A percentile compares a stretch with the other conserved stretches of the same genome.
These are phyloP conservation scores for Hypoxylon sp. DNA, from an alignment of 2,329 filamentous ascomycete genomes.

Conservation along the genomic window DNA sequence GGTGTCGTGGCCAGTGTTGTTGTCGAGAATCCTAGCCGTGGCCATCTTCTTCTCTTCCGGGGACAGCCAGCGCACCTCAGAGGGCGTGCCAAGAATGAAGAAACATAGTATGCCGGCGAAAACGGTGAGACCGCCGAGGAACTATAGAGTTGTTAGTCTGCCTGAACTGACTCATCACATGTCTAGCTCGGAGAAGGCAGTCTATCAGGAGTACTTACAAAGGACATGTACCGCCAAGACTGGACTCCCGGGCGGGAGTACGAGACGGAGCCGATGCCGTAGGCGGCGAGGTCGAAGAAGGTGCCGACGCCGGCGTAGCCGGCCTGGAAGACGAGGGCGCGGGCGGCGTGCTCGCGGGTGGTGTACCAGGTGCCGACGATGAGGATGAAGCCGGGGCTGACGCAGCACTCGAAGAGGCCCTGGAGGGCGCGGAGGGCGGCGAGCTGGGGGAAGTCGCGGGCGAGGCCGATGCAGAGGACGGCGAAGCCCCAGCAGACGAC, in stretches of 20 bases:
- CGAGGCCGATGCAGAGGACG: conserved; percentile 49
- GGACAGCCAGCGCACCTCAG: conserved; percentile 49
- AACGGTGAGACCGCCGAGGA: conserved; percentile 48
- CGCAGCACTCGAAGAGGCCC: conserved; percentile 50
- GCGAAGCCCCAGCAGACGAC: conserved; percentile 46
- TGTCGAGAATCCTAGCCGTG: conserved; percentile 45
- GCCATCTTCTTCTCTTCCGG: conserved; percentile 49
- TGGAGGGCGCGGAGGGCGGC: conserved; percentile 48
- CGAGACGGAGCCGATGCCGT: conserved; percentile 47
- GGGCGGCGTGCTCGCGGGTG: conserved; percentile 48
- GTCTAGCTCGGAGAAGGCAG: not conserved
- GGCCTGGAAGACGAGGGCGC: conserved; percentile 48
- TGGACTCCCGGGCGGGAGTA: conserved; percentile 40
- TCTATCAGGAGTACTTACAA: conserved; percentile 35
- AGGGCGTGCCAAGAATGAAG: conserved; percentile 48
- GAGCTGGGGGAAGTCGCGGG: conserved; percentile 49
- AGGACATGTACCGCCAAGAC: conserved; percentile 51
- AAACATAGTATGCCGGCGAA: conserved; percentile 45
- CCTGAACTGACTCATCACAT: no score
- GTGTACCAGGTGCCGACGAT: conserved; percentile 50
- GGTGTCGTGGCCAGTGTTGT: conserved; percentile 49
- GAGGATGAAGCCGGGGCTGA: conserved; percentile 50
- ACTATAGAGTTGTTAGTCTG: conserved; percentile 32
- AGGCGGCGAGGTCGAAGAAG: conserved; percentile 46
- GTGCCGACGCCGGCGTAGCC: conserved; percentile 48